A percentile compares a stretch with the other conserved stretches of the same genome.
These are phyloP conservation scores for Casuarina equisetifolia DNA, from an alignment of 306 rosid species.

Conservation along the genomic window DNA sequence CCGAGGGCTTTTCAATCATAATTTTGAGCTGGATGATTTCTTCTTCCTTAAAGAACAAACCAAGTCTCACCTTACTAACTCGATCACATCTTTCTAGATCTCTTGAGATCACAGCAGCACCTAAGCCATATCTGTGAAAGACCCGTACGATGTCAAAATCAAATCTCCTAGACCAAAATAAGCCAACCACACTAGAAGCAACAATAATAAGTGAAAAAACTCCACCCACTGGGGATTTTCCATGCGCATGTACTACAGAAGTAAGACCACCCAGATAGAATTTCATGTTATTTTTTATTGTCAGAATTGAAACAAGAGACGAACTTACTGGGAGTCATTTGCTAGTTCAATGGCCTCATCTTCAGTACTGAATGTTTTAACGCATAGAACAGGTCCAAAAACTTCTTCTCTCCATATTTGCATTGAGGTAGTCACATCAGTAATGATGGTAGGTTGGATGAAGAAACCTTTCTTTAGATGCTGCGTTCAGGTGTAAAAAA, in stretches of 20 bases:
- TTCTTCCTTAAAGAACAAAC: constrained; percentile 5
- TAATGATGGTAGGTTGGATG: constrained; percentile 73
- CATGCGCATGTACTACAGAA: neutral
- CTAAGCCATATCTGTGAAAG: constrained; percentile 76
- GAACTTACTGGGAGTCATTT: constrained; percentile 74
- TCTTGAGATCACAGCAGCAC: constrained; percentile 85
- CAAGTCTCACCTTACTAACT: constrained; percentile 63
- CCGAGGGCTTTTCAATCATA: constrained; percentile 7
- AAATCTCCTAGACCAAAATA: constrained; percentile 20
- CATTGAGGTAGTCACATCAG: constrained; percentile 81
- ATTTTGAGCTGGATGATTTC: constrained; percentile 5
- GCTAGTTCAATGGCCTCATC: constrained; percentile 94
- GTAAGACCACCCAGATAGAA: neutral
- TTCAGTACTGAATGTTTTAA: constrained; percentile 85
- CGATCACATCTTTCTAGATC: constrained; percentile 96
- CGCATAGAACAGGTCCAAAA: constrained; percentile 93
- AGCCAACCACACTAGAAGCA: constrained; percentile 3
- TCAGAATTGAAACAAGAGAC: constrained; percentile 12
- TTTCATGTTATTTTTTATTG: neutral
- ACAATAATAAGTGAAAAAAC: neutral
- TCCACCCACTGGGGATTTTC: too few species aligned
- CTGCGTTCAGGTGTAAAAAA: constrained; percentile 43
- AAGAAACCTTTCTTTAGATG: constrained; percentile 89
- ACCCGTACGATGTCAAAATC: constrained; percentile 24
- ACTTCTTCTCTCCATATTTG: constrained; percentile 98